Evolutionary conservation across 331 rosid genomes (phyloP).

Genomic region (Pyracantha coccinea): DNA sequence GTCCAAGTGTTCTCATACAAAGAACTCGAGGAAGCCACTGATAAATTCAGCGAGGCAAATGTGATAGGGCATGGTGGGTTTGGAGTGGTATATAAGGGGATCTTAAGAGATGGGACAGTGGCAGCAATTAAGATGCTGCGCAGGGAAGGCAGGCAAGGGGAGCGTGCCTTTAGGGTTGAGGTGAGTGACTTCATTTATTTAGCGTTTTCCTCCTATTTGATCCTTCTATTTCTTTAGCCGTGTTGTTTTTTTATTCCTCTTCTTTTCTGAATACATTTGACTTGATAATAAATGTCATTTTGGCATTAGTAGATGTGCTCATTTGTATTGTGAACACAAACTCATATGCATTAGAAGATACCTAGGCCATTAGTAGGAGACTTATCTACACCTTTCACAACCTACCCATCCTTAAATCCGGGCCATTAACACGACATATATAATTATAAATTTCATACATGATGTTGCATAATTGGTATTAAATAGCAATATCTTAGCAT

Average conservation of each 20-base stretch:
- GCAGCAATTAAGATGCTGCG: slow-evolving; percentile 70
- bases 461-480: too few species aligned
- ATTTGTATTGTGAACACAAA: background rate
- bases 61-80: slow-evolving; percentile 54
- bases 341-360: background rate
- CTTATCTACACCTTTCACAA: too few species aligned
- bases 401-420: too few species aligned
- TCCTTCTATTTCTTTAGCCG: background rate
- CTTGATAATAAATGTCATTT: background rate
- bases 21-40: slow-evolving; percentile 75
- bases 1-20: slow-evolving; percentile 85
- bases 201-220: slow-evolving; percentile 20
- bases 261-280: too few species aligned
- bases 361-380: too few species aligned
- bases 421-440: too few species aligned
- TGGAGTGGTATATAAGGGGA: slow-evolving; percentile 69
- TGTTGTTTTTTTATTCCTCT: background rate
- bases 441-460: too few species aligned
- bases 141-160: slow-evolving; percentile 75
- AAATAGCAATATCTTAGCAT: too few species aligned
- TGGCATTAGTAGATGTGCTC: slow-evolving; percentile 8
- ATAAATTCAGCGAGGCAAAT: slow-evolving; percentile 54
- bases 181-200: slow-evolving; percentile 52
- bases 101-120: slow-evolving; percentile 66
- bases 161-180: slow-evolving; percentile 96